Evolutionary conservation across 2,329 filamentous ascomycete species (phyloP), one percentile per base, ranked within the genome.

Genomic region (Sphaerulina populicola): DNA sequence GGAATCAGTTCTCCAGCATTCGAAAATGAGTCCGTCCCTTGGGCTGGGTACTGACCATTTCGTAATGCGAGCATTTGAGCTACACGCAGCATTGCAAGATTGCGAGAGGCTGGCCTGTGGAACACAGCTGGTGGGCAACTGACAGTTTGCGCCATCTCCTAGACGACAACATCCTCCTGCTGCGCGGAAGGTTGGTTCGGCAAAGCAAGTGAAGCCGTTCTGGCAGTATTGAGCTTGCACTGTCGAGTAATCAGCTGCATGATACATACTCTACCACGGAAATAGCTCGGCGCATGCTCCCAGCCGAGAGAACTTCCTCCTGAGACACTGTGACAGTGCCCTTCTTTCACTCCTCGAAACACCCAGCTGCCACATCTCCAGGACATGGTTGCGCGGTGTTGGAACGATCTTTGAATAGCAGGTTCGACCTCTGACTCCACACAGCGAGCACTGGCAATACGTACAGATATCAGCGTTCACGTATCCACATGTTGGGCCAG

Each of bases 81-180:
- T 49, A 10, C 46, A 49, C 2, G 46, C 39, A 42, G 27, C 40
- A 21, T 49, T 38, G 10, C 46, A 49, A 23, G 46, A 41, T 12
- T 18, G 18, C 18, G 30, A 21, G 15, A n/a, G 30, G 31, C 23
- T 37, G 6, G 46, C 46, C 31, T 49, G 46, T 9, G 46, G 36
- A 6, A 49, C 39, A 18, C 46, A 49, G 31, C 36, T 40, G n/a
- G 46, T 49, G n/a, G 46, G 27, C 6, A 49, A 21, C 7, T 42
- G 37, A 21, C 46, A 49, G 33, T 49, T 49, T 5, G 38, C 46
- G 31, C 37, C 38, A 42, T 49, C 38, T 30, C 46, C 46, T 23
- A 49, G 46, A 15, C 46, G 46, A 41, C 46, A 49, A 27, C 46
- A 49, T 10, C 46, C 46, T 23, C 46, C 46, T 36, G 46, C 46